Conservation (phyloP, 352 stramenopile genomes). For the Globisporangium yorkense region DNA sequence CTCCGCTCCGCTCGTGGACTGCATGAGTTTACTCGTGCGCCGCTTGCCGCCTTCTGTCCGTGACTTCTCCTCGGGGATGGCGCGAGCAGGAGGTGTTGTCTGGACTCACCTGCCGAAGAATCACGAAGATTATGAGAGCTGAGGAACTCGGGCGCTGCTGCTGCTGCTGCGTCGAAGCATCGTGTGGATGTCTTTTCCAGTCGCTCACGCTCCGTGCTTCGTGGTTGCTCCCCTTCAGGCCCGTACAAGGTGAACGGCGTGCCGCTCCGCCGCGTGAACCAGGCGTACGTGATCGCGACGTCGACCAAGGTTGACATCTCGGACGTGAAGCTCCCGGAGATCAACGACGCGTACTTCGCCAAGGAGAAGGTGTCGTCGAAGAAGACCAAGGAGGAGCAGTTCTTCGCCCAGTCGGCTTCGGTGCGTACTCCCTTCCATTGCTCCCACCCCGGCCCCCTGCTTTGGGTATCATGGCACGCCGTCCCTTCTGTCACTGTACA, state of each 20-base stretch:
- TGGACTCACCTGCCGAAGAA: conserved; percentile 41
- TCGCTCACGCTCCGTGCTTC: background rate
- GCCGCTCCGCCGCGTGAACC: conserved; percentile 97
- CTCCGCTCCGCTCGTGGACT: conserved; percentile 10
- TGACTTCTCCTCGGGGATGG: conserved; percentile 4
- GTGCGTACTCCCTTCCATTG: conserved; percentile 36
- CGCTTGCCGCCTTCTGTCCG: background rate
- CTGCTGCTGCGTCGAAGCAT: background rate
- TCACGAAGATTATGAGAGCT: conserved; percentile 86
- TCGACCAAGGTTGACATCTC: conserved; percentile 96
- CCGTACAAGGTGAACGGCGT: conserved; percentile 99
- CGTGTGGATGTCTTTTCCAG: background rate
- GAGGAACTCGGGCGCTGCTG: conserved; percentile 38
- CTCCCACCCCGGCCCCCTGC: background rate
- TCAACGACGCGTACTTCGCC: conserved; percentile 98
- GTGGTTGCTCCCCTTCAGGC: conserved; percentile 40
- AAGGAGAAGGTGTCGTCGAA: conserved; percentile 86
- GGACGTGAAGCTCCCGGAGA: conserved; percentile 88
- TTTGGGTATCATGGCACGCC: conserved; percentile 1
- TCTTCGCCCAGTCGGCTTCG: conserved; percentile 92
- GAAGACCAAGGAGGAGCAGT: conserved; percentile 95
- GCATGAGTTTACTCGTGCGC: background rate
- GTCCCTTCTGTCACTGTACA: conserved; percentile 14
- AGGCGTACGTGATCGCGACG: conserved; percentile 98
- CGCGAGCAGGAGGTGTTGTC: conserved; percentile 7